Conservation (phyloP, 2,329 filamentous ascomycete genomes). For the Gaeumannomyces tritici region DNA sequence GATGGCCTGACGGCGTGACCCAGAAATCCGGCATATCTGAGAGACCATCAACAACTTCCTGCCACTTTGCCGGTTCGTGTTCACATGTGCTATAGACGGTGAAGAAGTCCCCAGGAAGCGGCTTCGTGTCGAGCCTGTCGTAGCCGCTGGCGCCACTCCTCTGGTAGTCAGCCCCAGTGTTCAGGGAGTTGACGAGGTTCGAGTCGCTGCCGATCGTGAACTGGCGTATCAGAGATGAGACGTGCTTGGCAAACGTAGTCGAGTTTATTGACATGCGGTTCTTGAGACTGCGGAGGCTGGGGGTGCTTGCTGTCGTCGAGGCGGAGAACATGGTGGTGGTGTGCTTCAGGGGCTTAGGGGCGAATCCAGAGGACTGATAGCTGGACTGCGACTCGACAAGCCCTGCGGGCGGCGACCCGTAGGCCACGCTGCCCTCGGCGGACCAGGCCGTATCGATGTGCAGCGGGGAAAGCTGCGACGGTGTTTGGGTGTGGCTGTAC, state of each 20-base stretch:
- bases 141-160: conserved; percentile 3
- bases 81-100: conserved; percentile 12
- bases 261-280: conserved; percentile 23
- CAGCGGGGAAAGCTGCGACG: background rate
- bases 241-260: conserved; percentile 16
- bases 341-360: conserved; percentile 1
- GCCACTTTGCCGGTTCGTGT: conserved; percentile 14
- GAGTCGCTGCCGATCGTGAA: conserved; percentile 15
- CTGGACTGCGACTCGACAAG: background rate
- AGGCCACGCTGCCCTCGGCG: background rate
- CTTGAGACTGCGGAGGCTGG: conserved; percentile 20
- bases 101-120: conserved; percentile 40
- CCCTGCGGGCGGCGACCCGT: background rate
- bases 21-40: conserved; percentile 14
- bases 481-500: background rate
- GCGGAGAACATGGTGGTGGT: conserved; percentile 8
- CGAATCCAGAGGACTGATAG: background rate
- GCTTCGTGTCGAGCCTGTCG: conserved; percentile 16
- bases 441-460: background rate
- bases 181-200: conserved; percentile 2
- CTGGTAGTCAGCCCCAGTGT: background rate
- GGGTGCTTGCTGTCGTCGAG: conserved; percentile 14
- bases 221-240: conserved; percentile 13
- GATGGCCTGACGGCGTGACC: conserved; percentile 15
- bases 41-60: conserved; percentile 18